Base-by-base conservation (phyloP, 2,329 filamentous ascomycete species). In the Diaporthe citriasiana region DNA sequence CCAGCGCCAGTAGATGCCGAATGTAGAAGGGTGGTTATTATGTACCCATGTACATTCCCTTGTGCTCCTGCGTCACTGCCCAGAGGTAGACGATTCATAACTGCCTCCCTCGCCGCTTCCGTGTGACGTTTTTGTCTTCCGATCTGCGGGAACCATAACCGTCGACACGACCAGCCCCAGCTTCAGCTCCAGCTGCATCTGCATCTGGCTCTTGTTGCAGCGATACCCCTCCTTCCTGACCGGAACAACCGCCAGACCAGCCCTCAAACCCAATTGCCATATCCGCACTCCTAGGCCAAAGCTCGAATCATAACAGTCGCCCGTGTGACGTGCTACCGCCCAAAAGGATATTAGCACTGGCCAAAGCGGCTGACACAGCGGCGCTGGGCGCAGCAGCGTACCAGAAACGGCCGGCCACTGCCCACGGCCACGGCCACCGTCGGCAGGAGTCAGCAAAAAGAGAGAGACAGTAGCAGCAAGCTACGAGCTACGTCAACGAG, bases 401-500 rank as follows among this genome's bases (percentile, higher is more conserved):
- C 40, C 51, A 70, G 51, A 57, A 45, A 70, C 66, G 51, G 51
- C 51, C 65, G 50, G 33, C 30, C 57, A 42, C 38, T 57, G 55
- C 55, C 30, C 57, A 42, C 38, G 38, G 55, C 55, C 53, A 35
- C 30, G 30, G 22, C 33, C 56, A 60, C n/a, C n/a, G 35, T 15
- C 56, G 56, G 38, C n/a, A 42, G n/a, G 13, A 25, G 35, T 30
- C 38, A 27, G 53, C 5, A 22, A 38, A 35, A 40, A 47, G 59
- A 19, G 42, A 35, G 33, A 47, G 17, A 42, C 25, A 63, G 55
- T 12, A 35, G 53, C 57, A 47, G 45, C 55, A 73, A 72, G 59
- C 73, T 56, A 50, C 53, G n/a, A 42, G 38, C 63, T 70, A 68
- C 75, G 74, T 42, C 33, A 74, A 75, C 56, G 63, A 65, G 50